phyloP scores from a whole-genome alignment of 306 rosid genomes.

The Gillenia trifoliata region DNA sequence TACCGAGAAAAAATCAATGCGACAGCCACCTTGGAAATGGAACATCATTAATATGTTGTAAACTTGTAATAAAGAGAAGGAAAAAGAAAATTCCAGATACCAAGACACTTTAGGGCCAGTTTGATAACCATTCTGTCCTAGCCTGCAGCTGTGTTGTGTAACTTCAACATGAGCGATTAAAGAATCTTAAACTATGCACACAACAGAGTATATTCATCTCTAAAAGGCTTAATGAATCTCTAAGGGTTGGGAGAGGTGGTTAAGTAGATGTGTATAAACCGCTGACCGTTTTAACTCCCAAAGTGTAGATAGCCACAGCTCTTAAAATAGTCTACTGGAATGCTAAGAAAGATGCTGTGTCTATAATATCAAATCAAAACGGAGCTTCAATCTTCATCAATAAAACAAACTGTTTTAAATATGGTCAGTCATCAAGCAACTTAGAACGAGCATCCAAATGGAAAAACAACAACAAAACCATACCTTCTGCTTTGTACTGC shows the following conservation, averaged over 20 bases:
- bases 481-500: constrained; percentile 62
- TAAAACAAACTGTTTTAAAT: background rate
- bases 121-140: background rate
- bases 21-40: background rate
- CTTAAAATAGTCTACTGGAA: background rate
- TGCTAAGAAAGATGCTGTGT: background rate
- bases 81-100: background rate
- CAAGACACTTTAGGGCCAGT: background rate
- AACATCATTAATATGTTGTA: background rate
- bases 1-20: background rate
- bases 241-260: background rate
- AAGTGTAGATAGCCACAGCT: background rate
- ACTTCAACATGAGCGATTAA: background rate
- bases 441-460: background rate
- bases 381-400: background rate
- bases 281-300: background rate
- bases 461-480: constrained; percentile 28
- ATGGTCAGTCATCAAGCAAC: background rate
- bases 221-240: background rate
- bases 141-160: background rate
- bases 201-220: background rate
- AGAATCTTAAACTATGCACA: background rate
- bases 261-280: background rate
- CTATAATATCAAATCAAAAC: background rate
- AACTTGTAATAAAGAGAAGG: background rate